A percentile compares a stretch with the other conserved stretches of the same genome.
These are phyloP conservation scores for Penicillium sp. DNA, from an alignment of 2,329 filamentous ascomycete species.

Conservation along the genomic window DNA sequence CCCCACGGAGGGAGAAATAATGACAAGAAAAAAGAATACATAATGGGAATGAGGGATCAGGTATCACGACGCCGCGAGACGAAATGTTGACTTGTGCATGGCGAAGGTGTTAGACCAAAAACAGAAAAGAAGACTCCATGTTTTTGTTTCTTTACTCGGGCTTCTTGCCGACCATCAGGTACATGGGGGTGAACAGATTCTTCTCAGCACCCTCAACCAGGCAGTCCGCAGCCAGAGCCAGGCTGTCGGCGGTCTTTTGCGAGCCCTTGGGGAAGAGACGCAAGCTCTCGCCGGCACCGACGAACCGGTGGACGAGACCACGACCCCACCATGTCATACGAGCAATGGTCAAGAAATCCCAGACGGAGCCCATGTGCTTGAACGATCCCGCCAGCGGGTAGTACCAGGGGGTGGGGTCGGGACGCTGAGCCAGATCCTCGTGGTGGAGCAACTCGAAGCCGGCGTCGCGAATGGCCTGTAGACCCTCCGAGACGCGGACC, in stretches of 20 bases:
- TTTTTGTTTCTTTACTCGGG: slow-evolving; percentile 48
- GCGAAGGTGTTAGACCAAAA: slow-evolving; percentile 4
- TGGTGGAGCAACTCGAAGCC: slow-evolving; percentile 81
- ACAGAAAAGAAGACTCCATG: slow-evolving; percentile 1
- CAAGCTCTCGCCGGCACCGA: slow-evolving; percentile 71
- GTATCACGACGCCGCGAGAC: slow-evolving; percentile 13
- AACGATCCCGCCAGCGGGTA: slow-evolving; percentile 85
- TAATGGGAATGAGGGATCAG: slow-evolving; percentile 7
- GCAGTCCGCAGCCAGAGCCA: slow-evolving; percentile 77
- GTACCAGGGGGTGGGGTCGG: slow-evolving; percentile 83
- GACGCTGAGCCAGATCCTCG: slow-evolving; percentile 79
- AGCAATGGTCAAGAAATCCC: slow-evolving; percentile 77
- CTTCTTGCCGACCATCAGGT: slow-evolving; percentile 92
- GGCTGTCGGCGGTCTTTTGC: slow-evolving; percentile 89
- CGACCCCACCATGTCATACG: slow-evolving; percentile 88
- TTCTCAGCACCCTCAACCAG: slow-evolving; percentile 81
- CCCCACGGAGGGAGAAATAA: slow-evolving; percentile 6
- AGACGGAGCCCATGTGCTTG: slow-evolving; percentile 73
- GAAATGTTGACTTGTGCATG: slow-evolving; percentile 8
- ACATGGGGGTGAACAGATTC: slow-evolving; percentile 98
- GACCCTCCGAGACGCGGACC: slow-evolving; percentile 78
- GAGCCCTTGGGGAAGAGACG: slow-evolving; percentile 76
- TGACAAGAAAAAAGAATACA: slow-evolving; percentile 10
- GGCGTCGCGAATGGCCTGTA: slow-evolving; percentile 78
- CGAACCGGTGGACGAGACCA: slow-evolving; percentile 68